Evolutionary conservation across 257 asterid genomes (phyloP).

Genomic region (Capsicum chinense): DNA sequence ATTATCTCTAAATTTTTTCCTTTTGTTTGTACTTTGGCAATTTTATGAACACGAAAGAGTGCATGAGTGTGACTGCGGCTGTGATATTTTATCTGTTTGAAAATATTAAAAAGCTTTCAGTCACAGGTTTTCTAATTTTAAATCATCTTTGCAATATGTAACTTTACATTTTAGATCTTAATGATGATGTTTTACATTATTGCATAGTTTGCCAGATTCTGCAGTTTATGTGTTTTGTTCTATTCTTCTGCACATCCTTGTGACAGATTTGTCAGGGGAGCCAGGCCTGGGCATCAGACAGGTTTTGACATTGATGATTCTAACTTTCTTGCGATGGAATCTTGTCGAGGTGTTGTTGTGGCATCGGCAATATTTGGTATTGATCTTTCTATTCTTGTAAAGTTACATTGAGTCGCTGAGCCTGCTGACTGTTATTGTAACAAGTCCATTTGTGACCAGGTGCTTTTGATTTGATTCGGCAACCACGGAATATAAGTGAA

Average conservation of each 20-base stretch:
- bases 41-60: neutral
- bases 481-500: constrained; percentile 81
- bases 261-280: constrained; percentile 81
- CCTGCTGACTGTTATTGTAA: constrained; percentile 36
- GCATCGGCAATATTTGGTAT: constrained; percentile 96
- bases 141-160: neutral
- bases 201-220: constrained; percentile 1
- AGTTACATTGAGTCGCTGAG: neutral
- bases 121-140: neutral
- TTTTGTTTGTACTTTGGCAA: constrained; percentile 13
- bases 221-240: neutral
- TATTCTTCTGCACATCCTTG: neutral
- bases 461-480: constrained; percentile 84
- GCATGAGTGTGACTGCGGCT: neutral
- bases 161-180: neutral
- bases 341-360: constrained; percentile 79
- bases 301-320: constrained; percentile 83
- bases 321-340: constrained; percentile 84
- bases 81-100: neutral
- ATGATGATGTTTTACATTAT: neutral
- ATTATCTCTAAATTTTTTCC: neutral
- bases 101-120: neutral
- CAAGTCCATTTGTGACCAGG: constrained; percentile 55
- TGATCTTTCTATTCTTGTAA: constrained; percentile 27
- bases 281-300: constrained; percentile 74